These are phyloP conservation scores for Curvularia sp. DNA, from an alignment of 2,329 filamentous ascomycete species.

Conservation along the genomic window DNA sequence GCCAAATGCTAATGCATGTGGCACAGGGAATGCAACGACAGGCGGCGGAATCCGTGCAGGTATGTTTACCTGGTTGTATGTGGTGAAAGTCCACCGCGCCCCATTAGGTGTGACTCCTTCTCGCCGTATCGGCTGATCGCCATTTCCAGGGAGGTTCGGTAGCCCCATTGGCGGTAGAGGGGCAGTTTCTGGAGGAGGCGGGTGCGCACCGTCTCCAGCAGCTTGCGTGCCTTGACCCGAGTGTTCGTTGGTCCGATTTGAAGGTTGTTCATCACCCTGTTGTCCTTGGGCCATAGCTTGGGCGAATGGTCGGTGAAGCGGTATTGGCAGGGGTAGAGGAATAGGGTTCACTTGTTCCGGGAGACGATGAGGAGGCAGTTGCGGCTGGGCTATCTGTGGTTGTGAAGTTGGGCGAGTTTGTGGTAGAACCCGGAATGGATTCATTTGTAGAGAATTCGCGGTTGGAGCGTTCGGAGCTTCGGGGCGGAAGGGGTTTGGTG, in stretches of 20 bases:
- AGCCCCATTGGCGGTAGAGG: slow-evolving; percentile 5
- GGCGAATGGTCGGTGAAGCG: slow-evolving; percentile 34
- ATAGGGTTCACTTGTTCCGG: slow-evolving; percentile 22
- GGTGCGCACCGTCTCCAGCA: slow-evolving; percentile 17
- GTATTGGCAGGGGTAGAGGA: slow-evolving; percentile 30
- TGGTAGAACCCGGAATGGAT: slow-evolving; percentile 41
- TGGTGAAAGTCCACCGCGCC: slow-evolving; percentile 58
- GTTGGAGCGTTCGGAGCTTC: slow-evolving; percentile 21
- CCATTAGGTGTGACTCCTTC: slow-evolving; percentile 61
- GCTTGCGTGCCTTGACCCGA: slow-evolving; percentile 14
- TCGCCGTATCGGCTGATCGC: slow-evolving; percentile 55
- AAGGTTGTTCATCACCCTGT: slow-evolving; percentile 13
- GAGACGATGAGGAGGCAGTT: slow-evolving; percentile 25
- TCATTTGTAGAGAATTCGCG: slow-evolving; percentile 36
- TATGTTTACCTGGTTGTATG: slow-evolving; percentile 55
- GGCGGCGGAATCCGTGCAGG: slow-evolving; percentile 33
- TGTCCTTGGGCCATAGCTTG: slow-evolving; percentile 33
- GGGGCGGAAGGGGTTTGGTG: slow-evolving; percentile 42
- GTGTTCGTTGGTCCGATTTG: slow-evolving; percentile 9
- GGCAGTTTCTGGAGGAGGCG: slow-evolving; percentile 8
- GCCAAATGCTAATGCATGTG: slow-evolving; percentile 30
- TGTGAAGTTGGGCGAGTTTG: slow-evolving; percentile 40
- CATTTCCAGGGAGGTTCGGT: slow-evolving; percentile 28
- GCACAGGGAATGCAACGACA: slow-evolving; percentile 24
- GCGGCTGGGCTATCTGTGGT: slow-evolving; percentile 28